These are phyloP conservation scores for Scedosporium boydii DNA, from an alignment of 2,329 filamentous ascomycete genomes.

Conservation along the genomic window DNA sequence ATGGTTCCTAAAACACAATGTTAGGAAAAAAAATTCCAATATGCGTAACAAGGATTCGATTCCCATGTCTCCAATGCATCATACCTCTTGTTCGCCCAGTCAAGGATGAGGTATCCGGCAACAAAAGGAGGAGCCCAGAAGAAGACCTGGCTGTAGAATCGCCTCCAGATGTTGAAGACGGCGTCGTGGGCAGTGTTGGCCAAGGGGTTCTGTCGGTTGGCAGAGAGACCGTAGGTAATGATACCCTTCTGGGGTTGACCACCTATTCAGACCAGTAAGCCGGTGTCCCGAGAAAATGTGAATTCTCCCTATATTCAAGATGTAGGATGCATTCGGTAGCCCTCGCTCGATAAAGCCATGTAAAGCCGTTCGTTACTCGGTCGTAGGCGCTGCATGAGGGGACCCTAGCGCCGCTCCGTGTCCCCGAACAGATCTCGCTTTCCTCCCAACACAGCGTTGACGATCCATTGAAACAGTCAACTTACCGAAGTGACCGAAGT, in stretches of 20 bases:
- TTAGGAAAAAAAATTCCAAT: slow-evolving; percentile 9
- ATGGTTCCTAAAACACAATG: slow-evolving; percentile 50
- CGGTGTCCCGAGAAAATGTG: background rate
- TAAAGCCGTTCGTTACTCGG: background rate
- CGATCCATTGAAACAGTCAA: background rate
- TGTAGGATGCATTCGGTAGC: background rate
- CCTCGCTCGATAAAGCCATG: background rate
- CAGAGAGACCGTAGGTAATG: slow-evolving; percentile 63
- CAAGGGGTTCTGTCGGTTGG: slow-evolving; percentile 83
- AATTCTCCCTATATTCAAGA: background rate
- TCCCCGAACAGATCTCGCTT: background rate
- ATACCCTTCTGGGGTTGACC: slow-evolving; percentile 45
- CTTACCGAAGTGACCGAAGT: slow-evolving; percentile 69
- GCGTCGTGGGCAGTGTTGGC: slow-evolving; percentile 70
- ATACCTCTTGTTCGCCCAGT: slow-evolving; percentile 89
- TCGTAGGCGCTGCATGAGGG: background rate
- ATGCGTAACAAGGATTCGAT: background rate
- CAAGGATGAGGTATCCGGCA: slow-evolving; percentile 70
- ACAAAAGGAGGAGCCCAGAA: slow-evolving; percentile 78
- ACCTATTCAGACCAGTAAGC: slow-evolving; percentile 1
- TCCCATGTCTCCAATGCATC: background rate
- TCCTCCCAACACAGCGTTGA: background rate
- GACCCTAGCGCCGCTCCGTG: background rate
- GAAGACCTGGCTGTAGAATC: slow-evolving; percentile 76
- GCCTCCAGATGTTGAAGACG: slow-evolving; percentile 91